phyloP scores from a whole-genome alignment of 2,329 filamentous ascomycete genomes.

The Colletotrichum tofieldiae region DNA sequence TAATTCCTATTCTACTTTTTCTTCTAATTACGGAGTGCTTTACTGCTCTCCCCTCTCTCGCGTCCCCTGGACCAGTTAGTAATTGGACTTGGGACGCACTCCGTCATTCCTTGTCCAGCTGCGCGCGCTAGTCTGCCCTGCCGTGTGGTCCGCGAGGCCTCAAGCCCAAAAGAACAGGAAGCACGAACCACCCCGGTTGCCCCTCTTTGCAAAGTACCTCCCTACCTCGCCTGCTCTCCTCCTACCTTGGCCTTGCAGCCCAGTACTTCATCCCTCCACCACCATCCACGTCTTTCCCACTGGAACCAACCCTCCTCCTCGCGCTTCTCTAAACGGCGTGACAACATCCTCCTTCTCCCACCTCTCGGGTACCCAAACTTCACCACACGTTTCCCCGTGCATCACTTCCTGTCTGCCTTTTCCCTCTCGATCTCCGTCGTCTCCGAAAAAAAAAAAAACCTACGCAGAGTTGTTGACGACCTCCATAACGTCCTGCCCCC shows the following conservation, averaged over 20 bases:
- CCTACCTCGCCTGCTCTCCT: conserved; percentile 12
- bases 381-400: conserved; percentile 22
- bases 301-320: conserved; percentile 36
- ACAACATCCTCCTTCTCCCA: conserved; percentile 36
- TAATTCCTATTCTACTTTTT: neutral
- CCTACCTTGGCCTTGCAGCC: conserved; percentile 6
- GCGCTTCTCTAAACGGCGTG: conserved; percentile 35
- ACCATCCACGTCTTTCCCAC: conserved; percentile 34
- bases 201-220: conserved; percentile 39
- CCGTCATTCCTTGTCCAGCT: conserved; percentile 42
- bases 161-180: conserved; percentile 25
- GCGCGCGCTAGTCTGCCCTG: conserved; percentile 41
- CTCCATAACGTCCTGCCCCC: neutral
- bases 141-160: conserved; percentile 42
- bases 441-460: neutral
- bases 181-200: conserved; percentile 32
- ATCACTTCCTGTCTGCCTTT: conserved; percentile 10
- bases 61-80: conserved; percentile 9
- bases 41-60: neutral
- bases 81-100: conserved; percentile 39
- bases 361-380: conserved; percentile 34
- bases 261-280: conserved; percentile 6
- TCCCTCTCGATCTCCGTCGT: conserved; percentile 3
- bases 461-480: neutral
- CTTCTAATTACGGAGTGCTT: neutral